Evolutionary conservation across 345 rosid species (phyloP).

Genomic region (Citrus inodora): DNA sequence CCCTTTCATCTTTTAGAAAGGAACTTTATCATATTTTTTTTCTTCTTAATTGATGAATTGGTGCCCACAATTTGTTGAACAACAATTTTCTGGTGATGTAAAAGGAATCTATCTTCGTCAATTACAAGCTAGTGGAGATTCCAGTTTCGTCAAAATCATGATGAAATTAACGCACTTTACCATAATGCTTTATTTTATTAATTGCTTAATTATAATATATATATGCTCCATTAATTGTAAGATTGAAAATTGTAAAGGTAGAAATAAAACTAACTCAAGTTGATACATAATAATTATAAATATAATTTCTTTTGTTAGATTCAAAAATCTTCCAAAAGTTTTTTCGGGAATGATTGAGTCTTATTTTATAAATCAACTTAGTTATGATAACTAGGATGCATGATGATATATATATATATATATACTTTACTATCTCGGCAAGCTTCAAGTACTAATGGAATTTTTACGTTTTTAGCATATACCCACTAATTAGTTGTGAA

Average conservation of each 20-base stretch:
- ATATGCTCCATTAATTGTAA: not conserved
- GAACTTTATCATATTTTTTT: not conserved
- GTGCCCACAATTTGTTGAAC: not conserved
- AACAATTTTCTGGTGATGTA: not conserved
- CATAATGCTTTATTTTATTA: not conserved
- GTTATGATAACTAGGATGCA: not conserved
- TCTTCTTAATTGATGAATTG: not conserved
- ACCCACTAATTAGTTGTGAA: too few species aligned
- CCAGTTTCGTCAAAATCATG: not conserved
- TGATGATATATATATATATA: too few species aligned
- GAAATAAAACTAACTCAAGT: not conserved
- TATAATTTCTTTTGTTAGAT: not conserved
- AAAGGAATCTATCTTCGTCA: conserved; percentile 2
- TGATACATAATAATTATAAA: not conserved
- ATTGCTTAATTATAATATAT: not conserved
- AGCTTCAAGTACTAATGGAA: too few species aligned
- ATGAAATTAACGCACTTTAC: not conserved
- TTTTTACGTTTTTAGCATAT: too few species aligned
- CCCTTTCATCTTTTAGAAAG: not conserved
- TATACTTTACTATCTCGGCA: too few species aligned
- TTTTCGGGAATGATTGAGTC: not conserved
- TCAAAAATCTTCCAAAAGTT: too few species aligned
- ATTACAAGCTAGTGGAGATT: conserved; percentile 2
- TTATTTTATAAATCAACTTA: not conserved
- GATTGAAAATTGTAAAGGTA: not conserved